Evolutionary conservation across 1,284 basidiomycete genomes (phyloP).

Genomic region (Rhodotorula sp.): DNA sequence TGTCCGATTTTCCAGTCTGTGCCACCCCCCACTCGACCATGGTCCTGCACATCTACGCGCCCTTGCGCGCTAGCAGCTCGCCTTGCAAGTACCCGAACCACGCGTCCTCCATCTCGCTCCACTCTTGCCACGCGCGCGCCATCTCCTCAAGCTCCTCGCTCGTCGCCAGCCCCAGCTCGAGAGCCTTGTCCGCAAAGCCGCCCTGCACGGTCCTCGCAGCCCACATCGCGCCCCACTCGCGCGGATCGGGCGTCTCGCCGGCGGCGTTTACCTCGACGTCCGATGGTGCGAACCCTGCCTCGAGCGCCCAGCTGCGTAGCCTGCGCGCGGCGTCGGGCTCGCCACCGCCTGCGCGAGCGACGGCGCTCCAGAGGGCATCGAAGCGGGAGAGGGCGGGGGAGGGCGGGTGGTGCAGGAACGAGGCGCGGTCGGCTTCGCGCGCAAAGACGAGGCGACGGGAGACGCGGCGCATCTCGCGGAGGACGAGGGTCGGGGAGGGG

Average conservation of each 20-base stretch:
- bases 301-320: conserved; percentile 15
- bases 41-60: too few relatives aligned
- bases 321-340: conserved; percentile 30
- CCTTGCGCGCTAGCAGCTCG: conserved; percentile 6
- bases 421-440: conserved; percentile 52
- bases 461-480: conserved; percentile 57
- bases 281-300: conserved; percentile 25
- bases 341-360: conserved; percentile 25
- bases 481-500: conserved; percentile 52
- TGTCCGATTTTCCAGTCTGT: too few relatives aligned
- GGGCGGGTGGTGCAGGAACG: neutral
- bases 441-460: conserved; percentile 52
- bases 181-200: conserved; percentile 19
- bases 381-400: conserved; percentile 1
- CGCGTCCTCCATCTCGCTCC: conserved; percentile 23
- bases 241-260: neutral
- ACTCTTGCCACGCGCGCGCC: conserved; percentile 22
- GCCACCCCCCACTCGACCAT: too few relatives aligned
- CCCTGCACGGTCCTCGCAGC: conserved; percentile 17
- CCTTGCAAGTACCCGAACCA: conserved; percentile 31
- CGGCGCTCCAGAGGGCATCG: conserved; percentile 20
- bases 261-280: conserved; percentile 9
- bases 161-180: conserved; percentile 20
- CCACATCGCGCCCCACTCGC: conserved; percentile 33
- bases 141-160: conserved; percentile 21